Base-by-base conservation (phyloP, 169 alveolate genomes). In the Plasmodium reichenowi region DNA sequence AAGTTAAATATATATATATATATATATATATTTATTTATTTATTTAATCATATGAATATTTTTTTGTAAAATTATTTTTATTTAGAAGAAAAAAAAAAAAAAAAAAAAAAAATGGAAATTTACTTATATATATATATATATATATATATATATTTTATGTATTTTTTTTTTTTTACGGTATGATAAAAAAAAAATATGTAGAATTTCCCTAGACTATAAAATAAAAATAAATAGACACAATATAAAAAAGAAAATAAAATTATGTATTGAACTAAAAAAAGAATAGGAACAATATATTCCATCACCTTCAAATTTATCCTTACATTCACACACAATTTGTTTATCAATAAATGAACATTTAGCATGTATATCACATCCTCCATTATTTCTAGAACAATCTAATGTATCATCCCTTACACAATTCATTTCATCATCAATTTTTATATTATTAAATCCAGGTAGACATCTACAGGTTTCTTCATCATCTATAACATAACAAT, bases 361-460 rank as follows among this genome's bases (percentile, higher is more conserved):
- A 15, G 89, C 78, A 58, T 78, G 64, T 15, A 7, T 58, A 78
- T 78, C 78, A 66, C 88, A 76, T 6, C 88, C 88, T 32, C 88
- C 88, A 68, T 76, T 76, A 26, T 76, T 52, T 12, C 38, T 76
- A 26, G 9, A 48, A 76, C 76, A 78, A 71, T 64, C 52, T 17
- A 67, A 17, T 22, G 75, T 48, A 64, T 64, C 62, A 64, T 78
- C 78, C 7, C 50, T 63, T 6, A 50, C 62, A 58, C 89, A 78
- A 29, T 78, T 64, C 8, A 64, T 15, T 2, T 5, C 68, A 29
- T 78, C 38, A 67, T 52, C 48, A 24, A 24, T 17, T 56, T 64
- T 54, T 50, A 64, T 54, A 17, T 56, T 68, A 56, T n/a, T 50
- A 78, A 64, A 78, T 48, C 78, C 89, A 12, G 89, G 89, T 17